phyloP scores from a whole-genome alignment of 192 early-diverging fungal genomes.

The Funneliformis geosporum region DNA sequence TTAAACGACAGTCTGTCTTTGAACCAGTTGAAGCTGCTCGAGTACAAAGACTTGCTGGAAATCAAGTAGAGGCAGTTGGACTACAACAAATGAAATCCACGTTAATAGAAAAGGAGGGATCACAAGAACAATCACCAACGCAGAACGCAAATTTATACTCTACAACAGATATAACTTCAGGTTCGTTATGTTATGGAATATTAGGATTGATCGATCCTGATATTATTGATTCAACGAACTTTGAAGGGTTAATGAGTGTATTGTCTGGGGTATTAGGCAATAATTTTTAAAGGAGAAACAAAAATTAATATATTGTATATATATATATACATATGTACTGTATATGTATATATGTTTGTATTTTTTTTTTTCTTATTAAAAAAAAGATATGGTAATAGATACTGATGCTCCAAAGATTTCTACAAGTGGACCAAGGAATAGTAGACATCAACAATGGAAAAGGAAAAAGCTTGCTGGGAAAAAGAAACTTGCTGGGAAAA shows the following conservation, averaged over 20 bases:
- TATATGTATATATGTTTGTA: no score
- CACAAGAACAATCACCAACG: neutral
- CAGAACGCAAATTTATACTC: neutral
- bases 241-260: neutral
- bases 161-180: neutral
- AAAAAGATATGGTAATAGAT: neutral
- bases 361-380: neutral
- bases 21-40: constrained; percentile 57
- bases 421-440: constrained; percentile 15
- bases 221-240: neutral
- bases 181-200: neutral
- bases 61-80: constrained; percentile 37
- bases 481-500: neutral
- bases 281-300: neutral
- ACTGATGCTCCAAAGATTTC: neutral
- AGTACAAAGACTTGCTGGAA: constrained; percentile 44
- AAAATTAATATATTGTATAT: no score
- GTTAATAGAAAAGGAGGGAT: neutral
- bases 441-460: constrained; percentile 1
- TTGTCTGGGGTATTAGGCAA: neutral
- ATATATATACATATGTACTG: no score
- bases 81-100: neutral
- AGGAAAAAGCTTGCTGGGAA: neutral
- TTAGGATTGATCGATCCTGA: neutral
- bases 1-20: constrained; percentile 60